Evolutionary conservation across 768 basidiomycete genomes (phyloP).

Genomic region (Lactarius deliciosus): DNA sequence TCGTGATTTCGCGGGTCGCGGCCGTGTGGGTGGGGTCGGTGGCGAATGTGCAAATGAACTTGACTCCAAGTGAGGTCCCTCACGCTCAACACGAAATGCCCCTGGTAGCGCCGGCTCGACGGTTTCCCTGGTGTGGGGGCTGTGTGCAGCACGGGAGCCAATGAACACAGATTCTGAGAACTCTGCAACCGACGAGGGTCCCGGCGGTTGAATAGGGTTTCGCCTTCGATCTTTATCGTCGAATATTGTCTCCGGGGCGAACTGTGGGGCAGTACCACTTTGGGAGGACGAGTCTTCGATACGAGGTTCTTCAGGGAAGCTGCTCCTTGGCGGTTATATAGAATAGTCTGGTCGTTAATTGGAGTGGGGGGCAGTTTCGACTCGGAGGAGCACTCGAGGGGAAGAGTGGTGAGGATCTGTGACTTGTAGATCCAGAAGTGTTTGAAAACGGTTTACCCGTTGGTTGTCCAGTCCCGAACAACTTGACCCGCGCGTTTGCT

Average conservation of each 20-base stretch:
- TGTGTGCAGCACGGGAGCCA: constrained; percentile 1
- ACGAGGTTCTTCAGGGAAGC: not conserved
- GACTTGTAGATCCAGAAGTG: constrained; percentile 8
- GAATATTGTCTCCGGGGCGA: not conserved
- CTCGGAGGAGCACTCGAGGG: not conserved
- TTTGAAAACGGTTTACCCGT: constrained; percentile 13
- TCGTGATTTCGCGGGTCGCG: constrained; percentile 23
- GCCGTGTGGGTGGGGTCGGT: constrained; percentile 24
- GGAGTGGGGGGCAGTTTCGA: constrained; percentile 3
- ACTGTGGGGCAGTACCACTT: not conserved
- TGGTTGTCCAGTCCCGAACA: constrained; percentile 13
- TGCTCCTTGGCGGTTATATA: not conserved
- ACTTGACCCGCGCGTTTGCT: not conserved
- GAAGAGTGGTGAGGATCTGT: constrained; percentile 19
- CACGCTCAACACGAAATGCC: constrained; percentile 17
- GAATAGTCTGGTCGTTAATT: constrained; percentile 3
- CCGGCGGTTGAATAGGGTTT: not conserved
- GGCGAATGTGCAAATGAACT: constrained; percentile 19
- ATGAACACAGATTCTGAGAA: constrained; percentile 24
- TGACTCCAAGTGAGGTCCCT: constrained; percentile 3
- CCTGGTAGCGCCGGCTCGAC: constrained; percentile 22
- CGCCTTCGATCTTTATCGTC: constrained; percentile 10
- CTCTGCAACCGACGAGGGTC: constrained; percentile 13
- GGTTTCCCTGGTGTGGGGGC: constrained; percentile 11
- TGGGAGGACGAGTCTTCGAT: not conserved